Conservation (phyloP, 164 flowering plant species). For the Hamamelis virginiana region DNA sequence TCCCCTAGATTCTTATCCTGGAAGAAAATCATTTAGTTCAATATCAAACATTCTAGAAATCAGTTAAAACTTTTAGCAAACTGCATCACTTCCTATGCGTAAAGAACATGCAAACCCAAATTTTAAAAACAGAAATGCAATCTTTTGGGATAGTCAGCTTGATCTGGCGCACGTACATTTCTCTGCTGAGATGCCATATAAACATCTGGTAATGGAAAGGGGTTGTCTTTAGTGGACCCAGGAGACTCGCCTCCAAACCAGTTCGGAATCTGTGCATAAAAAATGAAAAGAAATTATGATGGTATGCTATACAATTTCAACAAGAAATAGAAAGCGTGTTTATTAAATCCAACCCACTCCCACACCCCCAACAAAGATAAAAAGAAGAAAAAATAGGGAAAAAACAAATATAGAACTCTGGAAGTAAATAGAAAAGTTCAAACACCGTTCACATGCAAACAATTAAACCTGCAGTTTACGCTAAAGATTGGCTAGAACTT, state of each 20-base stretch:
- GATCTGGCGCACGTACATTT: slow-evolving; percentile 53
- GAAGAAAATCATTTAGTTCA: slow-evolving; percentile 9
- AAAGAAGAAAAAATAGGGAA: too few relatives aligned
- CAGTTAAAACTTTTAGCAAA: not conserved
- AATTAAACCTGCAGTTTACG: not conserved
- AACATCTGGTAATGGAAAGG: slow-evolving; percentile 79
- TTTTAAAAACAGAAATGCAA: not conserved
- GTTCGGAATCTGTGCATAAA: slow-evolving; percentile 71
- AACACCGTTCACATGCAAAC: not conserved
- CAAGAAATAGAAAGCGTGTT: too few relatives aligned
- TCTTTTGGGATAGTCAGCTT: slow-evolving; percentile 5
- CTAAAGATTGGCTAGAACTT: slow-evolving; percentile 7
- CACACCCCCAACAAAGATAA: too few relatives aligned
- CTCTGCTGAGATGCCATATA: slow-evolving; percentile 71
- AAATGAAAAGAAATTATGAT: slow-evolving; percentile 1
- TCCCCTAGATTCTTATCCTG: slow-evolving; percentile 74
- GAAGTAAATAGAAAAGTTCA: not conserved
- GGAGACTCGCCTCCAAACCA: slow-evolving; percentile 65
- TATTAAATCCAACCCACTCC: too few relatives aligned
- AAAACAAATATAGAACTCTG: not conserved
- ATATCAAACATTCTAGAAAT: not conserved
- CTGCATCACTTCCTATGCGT: not conserved
- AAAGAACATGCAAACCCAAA: not conserved
- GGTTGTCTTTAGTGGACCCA: slow-evolving; percentile 74
- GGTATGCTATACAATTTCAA: not conserved